Evolutionary conservation across 257 asterid species (phyloP).

Genomic region (Penstemon newberryi): DNA sequence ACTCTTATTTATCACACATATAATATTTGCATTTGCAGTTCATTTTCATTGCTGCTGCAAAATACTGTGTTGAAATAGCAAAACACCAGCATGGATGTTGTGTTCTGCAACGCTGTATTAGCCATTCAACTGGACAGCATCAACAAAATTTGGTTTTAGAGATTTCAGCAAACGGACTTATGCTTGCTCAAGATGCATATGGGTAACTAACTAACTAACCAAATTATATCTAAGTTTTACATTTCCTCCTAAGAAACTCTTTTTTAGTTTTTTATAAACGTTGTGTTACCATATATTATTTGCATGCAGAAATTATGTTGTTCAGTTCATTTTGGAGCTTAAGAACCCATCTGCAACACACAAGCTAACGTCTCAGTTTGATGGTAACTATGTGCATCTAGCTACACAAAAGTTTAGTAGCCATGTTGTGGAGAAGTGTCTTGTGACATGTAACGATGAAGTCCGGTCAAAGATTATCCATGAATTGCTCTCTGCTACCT

Average conservation of each 20-base stretch:
- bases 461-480: slow-evolving; percentile 60
- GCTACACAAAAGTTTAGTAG: slow-evolving; percentile 86
- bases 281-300: not conserved
- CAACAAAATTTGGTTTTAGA: slow-evolving; percentile 64
- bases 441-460: slow-evolving; percentile 48
- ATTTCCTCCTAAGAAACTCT: not conserved
- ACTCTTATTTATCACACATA: slow-evolving; percentile 4
- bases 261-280: too few species aligned
- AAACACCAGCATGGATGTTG: slow-evolving; percentile 95
- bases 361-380: slow-evolving; percentile 61
- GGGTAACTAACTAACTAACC: slow-evolving; percentile 52
- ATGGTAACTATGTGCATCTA: slow-evolving; percentile 71
- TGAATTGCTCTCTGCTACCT: slow-evolving; percentile 66
- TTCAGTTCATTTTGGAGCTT: slow-evolving; percentile 82
- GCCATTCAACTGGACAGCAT: slow-evolving; percentile 65
- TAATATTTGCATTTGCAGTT: slow-evolving; percentile 51
- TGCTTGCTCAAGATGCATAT: slow-evolving; percentile 90
- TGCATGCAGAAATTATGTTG: slow-evolving; percentile 74
- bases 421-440: slow-evolving; percentile 92
- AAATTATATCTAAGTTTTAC: too few species aligned
- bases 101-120: slow-evolving; percentile 88
- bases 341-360: slow-evolving; percentile 57
- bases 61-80: slow-evolving; percentile 83
- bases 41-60: slow-evolving; percentile 82
- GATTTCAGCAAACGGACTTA: slow-evolving; percentile 69